phyloP scores from a whole-genome alignment of 495 filamentous ascomycete species.

The Xylona heveae region DNA sequence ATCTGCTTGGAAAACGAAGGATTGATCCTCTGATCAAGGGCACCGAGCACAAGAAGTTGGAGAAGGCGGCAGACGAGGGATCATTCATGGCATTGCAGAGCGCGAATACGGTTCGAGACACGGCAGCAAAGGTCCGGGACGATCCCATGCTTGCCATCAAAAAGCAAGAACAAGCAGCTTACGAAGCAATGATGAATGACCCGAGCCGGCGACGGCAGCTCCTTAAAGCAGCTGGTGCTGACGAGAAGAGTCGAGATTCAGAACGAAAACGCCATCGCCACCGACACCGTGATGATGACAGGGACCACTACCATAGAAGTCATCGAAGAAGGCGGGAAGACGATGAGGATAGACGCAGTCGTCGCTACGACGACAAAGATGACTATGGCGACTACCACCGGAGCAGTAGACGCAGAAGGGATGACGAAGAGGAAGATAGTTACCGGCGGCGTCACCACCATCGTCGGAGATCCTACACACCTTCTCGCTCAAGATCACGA shows the following conservation, averaged over 20 bases:
- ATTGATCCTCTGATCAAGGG: slow-evolving; percentile 82
- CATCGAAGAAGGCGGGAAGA: slow-evolving; percentile 8
- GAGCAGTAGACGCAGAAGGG: slow-evolving; percentile 6
- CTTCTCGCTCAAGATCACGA: slow-evolving; percentile 16
- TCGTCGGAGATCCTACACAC: slow-evolving; percentile 9
- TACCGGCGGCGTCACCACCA: slow-evolving; percentile 12
- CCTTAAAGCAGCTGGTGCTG: slow-evolving; percentile 33
- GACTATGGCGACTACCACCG: slow-evolving; percentile 9
- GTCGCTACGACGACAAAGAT: slow-evolving; percentile 13
- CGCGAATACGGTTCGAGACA: slow-evolving; percentile 49
- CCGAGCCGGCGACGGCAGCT: slow-evolving; percentile 48
- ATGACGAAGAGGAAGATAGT: slow-evolving; percentile 17
- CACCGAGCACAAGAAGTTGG: slow-evolving; percentile 55
- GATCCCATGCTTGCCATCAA: slow-evolving; percentile 87
- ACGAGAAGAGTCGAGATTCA: slow-evolving; percentile 20
- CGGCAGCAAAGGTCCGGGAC: slow-evolving; percentile 60
- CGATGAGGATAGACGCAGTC: slow-evolving; percentile 7
- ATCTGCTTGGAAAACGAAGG: slow-evolving; percentile 74
- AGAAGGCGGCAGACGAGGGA: slow-evolving; percentile 53
- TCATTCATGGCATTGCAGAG: slow-evolving; percentile 36
- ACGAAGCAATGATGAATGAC: slow-evolving; percentile 76
- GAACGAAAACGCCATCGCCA: slow-evolving; percentile 24
- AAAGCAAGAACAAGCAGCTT: slow-evolving; percentile 75
- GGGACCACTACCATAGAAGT: slow-evolving; percentile 17
- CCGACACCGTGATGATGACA: slow-evolving; percentile 29